phyloP scores from a whole-genome alignment of 768 basidiomycete genomes.

The Mycena indigotica region DNA sequence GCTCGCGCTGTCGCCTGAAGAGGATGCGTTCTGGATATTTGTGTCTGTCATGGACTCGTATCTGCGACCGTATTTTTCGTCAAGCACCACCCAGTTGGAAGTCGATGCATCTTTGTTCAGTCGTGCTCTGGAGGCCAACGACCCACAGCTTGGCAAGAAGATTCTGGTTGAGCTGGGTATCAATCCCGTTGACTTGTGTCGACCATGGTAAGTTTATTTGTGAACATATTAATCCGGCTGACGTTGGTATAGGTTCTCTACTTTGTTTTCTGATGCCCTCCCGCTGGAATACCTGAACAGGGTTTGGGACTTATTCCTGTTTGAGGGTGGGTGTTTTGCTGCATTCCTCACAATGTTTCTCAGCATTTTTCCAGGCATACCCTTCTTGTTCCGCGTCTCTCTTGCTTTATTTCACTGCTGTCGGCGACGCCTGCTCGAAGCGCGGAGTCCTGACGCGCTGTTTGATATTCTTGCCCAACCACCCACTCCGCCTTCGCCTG shows the following conservation, averaged over 20 bases:
- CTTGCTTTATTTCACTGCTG: conserved; percentile 64
- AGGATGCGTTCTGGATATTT: conserved; percentile 92
- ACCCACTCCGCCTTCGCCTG: conserved; percentile 57
- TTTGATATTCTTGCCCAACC: conserved; percentile 55
- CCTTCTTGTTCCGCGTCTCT: conserved; percentile 74
- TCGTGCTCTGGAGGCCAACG: conserved; percentile 66
- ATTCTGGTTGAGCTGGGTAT: conserved; percentile 68
- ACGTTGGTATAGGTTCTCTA: conserved; percentile 58
- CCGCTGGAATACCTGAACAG: conserved; percentile 68
- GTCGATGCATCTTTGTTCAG: conserved; percentile 75
- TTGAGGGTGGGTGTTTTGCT: conserved; percentile 59
- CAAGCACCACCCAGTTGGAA: conserved; percentile 63
- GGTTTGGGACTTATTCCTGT: conserved; percentile 83
- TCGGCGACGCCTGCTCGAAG: conserved; percentile 60
- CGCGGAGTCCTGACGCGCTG: conserved; percentile 46
- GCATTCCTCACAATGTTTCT: neutral
- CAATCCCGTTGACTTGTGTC: conserved; percentile 56
- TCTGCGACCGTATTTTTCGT: conserved; percentile 76
- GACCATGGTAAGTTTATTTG: conserved; percentile 56
- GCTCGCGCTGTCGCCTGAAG: conserved; percentile 75
- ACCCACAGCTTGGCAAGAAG: conserved; percentile 63
- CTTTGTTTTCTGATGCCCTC: conserved; percentile 68
- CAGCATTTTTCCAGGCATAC: conserved; percentile 51
- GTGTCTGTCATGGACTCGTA: conserved; percentile 84
- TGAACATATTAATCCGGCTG: neutral